Evolutionary conservation across 345 rosid genomes (phyloP).

Genomic region (Acer negundo): DNA sequence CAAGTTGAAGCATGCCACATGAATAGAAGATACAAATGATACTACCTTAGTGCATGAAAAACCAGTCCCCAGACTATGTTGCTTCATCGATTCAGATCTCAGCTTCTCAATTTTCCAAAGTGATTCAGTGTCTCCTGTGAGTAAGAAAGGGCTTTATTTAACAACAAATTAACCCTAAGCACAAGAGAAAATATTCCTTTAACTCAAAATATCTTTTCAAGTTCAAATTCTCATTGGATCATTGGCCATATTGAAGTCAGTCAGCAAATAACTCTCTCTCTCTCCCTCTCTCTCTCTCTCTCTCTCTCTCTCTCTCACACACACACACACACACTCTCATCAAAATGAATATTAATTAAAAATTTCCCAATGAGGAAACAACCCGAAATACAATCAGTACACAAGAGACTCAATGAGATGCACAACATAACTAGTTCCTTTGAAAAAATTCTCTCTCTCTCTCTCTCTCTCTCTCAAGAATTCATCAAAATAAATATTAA

Average conservation of each 20-base stretch:
- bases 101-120: slow-evolving; percentile 75
- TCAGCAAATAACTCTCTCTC: not conserved
- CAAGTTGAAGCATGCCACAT: not conserved
- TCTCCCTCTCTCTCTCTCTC: not conserved
- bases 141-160: slow-evolving; percentile 3
- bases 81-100: slow-evolving; percentile 66
- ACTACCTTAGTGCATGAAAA: slow-evolving; percentile 84
- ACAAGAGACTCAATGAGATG: too few relatives aligned
- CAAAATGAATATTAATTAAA: too few relatives aligned
- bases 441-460: too few relatives aligned
- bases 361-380: too few relatives aligned
- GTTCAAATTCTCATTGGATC: not conserved
- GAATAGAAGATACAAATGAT: slow-evolving; percentile 11
- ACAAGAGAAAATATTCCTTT: not conserved
- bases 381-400: too few relatives aligned
- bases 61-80: slow-evolving; percentile 57
- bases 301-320: not conserved
- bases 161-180: not conserved
- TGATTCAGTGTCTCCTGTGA: slow-evolving; percentile 65
- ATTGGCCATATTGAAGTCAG: not conserved
- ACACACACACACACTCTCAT: too few relatives aligned
- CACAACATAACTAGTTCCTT: too few relatives aligned
- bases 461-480: not conserved
- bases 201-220: not conserved
- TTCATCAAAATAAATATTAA: not conserved